phyloP scores from a whole-genome alignment of 2,329 filamentous ascomycete genomes.

The Alternaria incomplexa region DNA sequence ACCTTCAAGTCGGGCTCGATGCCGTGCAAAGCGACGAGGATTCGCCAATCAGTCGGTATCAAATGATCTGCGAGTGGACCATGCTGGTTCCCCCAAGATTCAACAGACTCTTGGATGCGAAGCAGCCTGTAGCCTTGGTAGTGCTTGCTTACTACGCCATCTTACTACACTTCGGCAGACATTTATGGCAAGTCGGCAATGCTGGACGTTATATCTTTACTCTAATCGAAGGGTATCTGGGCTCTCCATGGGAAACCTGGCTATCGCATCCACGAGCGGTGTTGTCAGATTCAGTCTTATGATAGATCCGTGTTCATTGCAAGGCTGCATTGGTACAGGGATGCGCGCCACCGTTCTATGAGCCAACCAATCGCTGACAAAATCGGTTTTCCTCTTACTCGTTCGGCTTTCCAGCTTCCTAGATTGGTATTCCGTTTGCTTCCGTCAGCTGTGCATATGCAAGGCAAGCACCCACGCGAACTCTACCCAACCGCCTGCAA shows the following conservation, averaged over 20 bases:
- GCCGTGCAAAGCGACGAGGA: slow-evolving; percentile 12
- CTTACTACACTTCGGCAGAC: slow-evolving; percentile 49
- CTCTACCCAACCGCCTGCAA: neutral
- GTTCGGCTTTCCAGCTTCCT: neutral
- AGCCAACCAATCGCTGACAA: neutral
- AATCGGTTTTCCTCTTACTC: neutral
- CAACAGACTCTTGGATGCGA: slow-evolving; percentile 43
- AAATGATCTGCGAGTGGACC: slow-evolving; percentile 47
- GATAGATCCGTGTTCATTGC: neutral
- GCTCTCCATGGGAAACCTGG: slow-evolving; percentile 11
- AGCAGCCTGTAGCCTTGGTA: slow-evolving; percentile 53
- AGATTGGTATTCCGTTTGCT: neutral
- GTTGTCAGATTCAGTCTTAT: neutral
- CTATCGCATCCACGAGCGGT: slow-evolving; percentile 4
- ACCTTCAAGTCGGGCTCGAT: slow-evolving; percentile 31
- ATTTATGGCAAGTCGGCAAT: slow-evolving; percentile 29
- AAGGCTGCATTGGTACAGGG: neutral
- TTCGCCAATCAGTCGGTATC: slow-evolving; percentile 9
- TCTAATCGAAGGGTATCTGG: slow-evolving; percentile 61
- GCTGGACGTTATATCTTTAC: slow-evolving; percentile 23
- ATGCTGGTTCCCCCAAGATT: slow-evolving; percentile 46
- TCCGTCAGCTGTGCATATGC: neutral
- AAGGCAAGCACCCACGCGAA: neutral
- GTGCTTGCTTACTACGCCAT: slow-evolving; percentile 60
- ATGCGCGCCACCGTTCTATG: neutral